Conservation (phyloP, 2,329 filamentous ascomycete genomes). For the Fusarium solani-melongenae region DNA sequence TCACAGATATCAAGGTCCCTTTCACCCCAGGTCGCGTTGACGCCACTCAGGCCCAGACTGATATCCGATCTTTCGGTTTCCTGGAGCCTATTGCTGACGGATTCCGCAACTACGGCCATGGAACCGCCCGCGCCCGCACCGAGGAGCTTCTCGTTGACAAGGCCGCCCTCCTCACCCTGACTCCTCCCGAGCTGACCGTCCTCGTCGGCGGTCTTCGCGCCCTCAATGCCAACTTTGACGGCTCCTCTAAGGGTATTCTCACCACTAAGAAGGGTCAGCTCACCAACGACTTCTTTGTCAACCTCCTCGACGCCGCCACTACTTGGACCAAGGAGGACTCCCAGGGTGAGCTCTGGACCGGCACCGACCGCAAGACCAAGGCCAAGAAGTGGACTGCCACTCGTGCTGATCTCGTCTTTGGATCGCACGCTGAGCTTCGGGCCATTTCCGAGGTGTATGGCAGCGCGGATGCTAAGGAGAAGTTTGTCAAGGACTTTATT, state of each 20-base stretch:
- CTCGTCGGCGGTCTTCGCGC: conserved; percentile 78
- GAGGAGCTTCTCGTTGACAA: conserved; percentile 79
- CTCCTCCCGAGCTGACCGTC: conserved; percentile 76
- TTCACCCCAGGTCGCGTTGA: conserved; percentile 80
- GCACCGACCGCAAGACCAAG: conserved; percentile 73
- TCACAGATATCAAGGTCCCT: conserved; percentile 66
- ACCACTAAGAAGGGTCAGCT: conserved; percentile 75
- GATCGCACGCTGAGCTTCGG: conserved; percentile 79
- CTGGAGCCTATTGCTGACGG: conserved; percentile 78
- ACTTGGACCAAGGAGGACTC: conserved; percentile 64
- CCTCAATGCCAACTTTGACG: conserved; percentile 77
- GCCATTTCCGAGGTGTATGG: conserved; percentile 78
- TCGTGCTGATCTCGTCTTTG: conserved; percentile 76
- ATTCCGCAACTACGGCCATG: conserved; percentile 82
- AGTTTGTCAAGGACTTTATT: conserved; percentile 79
- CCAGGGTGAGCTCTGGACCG: conserved; percentile 70
- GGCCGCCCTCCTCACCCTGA: conserved; percentile 76
- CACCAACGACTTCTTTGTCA: conserved; percentile 86
- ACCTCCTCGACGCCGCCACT: conserved; percentile 75
- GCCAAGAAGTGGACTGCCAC: conserved; percentile 76
- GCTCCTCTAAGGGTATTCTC: conserved; percentile 73
- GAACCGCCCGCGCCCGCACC: conserved; percentile 67
- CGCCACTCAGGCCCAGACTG: conserved; percentile 78
- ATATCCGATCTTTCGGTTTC: conserved; percentile 70
- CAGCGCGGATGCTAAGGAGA: conserved; percentile 66